phyloP scores from a whole-genome alignment of 257 asterid genomes.

The Primulina huaijiensis region DNA sequence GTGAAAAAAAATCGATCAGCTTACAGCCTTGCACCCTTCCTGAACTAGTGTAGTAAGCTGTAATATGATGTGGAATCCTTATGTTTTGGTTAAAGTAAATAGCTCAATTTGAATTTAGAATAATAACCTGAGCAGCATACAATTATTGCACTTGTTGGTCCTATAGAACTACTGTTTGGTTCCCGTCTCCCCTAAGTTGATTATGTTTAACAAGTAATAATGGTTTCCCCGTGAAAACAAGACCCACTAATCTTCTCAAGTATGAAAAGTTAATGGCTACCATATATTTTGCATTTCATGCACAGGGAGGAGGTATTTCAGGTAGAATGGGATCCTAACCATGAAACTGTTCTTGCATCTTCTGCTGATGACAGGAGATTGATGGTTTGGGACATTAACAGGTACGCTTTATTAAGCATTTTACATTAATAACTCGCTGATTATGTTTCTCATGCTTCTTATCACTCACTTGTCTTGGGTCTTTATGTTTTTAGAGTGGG shows the following conservation, averaged over 20 bases:
- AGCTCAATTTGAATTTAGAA: background rate
- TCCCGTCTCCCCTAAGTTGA: background rate
- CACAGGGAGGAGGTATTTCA: slow-evolving; percentile 92
- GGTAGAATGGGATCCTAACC: slow-evolving; percentile 99
- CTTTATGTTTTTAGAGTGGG: slow-evolving; percentile 58
- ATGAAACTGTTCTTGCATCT: slow-evolving; percentile 89
- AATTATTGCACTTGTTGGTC: background rate
- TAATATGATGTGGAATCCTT: too few species aligned
- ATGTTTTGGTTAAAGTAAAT: background rate
- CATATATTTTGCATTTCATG: slow-evolving; percentile 7
- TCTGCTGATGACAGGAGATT: slow-evolving; percentile 90
- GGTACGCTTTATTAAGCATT: slow-evolving; percentile 35
- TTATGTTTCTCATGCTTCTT: slow-evolving; percentile 5
- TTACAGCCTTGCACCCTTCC: background rate
- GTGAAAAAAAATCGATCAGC: background rate
- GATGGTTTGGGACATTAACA: slow-evolving; percentile 95
- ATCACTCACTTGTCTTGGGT: background rate
- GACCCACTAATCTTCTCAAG: background rate
- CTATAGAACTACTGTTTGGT: background rate
- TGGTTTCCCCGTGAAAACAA: background rate
- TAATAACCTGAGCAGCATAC: background rate
- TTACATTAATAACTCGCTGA: background rate
- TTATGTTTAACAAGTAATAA: background rate
- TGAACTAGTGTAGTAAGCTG: background rate
- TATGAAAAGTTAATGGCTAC: slow-evolving; percentile 4